Conservation (phyloP, 345 rosid species). For the Orychophragmus violaceus region DNA sequence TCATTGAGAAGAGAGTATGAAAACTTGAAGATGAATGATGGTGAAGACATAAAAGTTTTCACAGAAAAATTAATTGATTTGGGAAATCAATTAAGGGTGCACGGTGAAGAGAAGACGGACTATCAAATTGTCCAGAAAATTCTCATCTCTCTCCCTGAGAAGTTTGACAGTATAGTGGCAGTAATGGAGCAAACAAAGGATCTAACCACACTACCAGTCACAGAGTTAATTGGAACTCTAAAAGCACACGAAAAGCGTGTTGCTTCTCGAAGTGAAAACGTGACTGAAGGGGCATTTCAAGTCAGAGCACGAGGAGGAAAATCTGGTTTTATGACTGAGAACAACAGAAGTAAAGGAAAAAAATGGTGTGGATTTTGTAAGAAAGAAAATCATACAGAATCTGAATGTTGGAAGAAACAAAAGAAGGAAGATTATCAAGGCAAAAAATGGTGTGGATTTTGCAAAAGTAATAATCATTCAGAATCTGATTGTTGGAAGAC, state of each 20-base stretch:
- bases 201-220: no score
- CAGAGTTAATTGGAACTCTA: no score
- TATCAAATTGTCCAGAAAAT: no score
- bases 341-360: not conserved
- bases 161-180: not conserved
- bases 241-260: no score
- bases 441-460: no score
- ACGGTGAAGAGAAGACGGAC: no score
- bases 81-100: no score
- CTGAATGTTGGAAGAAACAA: not conserved
- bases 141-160: not conserved
- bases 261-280: not conserved
- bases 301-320: not conserved
- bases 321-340: not conserved
- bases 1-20: not conserved
- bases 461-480: no score
- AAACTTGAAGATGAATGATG: not conserved
- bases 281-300: not conserved
- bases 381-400: not conserved
- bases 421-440: no score
- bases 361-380: not conserved
- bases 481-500: no score
- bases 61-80: not conserved
- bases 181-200: no score
- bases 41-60: not conserved